Percentiles rank a stretch among this genome's conserved stretches.
Conservation (phyloP, 192 early-diverging fungal genomes). For the Backusella morwellensis region DNA sequence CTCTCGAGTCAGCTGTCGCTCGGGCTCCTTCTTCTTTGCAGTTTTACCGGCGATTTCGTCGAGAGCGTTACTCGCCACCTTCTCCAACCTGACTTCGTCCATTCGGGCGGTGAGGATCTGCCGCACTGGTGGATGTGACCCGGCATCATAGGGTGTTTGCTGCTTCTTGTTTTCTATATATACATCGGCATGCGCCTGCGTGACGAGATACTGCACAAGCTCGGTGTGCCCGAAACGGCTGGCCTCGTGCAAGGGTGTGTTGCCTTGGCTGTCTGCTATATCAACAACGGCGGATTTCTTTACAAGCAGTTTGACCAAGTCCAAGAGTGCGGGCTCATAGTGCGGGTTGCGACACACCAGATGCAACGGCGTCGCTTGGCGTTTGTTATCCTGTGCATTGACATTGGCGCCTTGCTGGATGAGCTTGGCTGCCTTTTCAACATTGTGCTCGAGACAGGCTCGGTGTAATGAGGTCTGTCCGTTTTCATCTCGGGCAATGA, state of each 20-base stretch:
- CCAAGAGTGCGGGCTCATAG: slow-evolving; percentile 25
- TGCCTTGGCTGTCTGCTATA: slow-evolving; percentile 36
- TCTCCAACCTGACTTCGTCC: slow-evolving; percentile 17
- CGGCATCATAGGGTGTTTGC: slow-evolving; percentile 53
- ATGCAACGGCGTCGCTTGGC: slow-evolving; percentile 56
- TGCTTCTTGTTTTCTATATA: slow-evolving; percentile 48
- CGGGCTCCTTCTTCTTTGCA: background rate
- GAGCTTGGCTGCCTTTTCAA: slow-evolving; percentile 41
- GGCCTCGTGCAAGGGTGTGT: slow-evolving; percentile 70
- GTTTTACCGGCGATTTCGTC: slow-evolving; percentile 12
- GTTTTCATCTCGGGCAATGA: slow-evolving; percentile 40
- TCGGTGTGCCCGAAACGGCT: slow-evolving; percentile 55
- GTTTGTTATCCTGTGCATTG: slow-evolving; percentile 63
- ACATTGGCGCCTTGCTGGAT: slow-evolving; percentile 67
- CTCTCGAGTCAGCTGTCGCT: slow-evolving; percentile 50
- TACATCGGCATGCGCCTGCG: slow-evolving; percentile 40
- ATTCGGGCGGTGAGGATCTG: slow-evolving; percentile 8
- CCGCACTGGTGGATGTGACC: background rate
- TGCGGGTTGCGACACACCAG: slow-evolving; percentile 37
- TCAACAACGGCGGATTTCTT: slow-evolving; percentile 59
- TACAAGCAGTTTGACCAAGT: slow-evolving; percentile 43
- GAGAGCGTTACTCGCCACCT: slow-evolving; percentile 9
- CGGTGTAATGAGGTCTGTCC: slow-evolving; percentile 50
- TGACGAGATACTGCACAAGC: slow-evolving; percentile 40
- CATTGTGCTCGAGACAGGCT: slow-evolving; percentile 45